Conservation (phyloP, 208 protist species). For the Strigomonas galati region DNA sequence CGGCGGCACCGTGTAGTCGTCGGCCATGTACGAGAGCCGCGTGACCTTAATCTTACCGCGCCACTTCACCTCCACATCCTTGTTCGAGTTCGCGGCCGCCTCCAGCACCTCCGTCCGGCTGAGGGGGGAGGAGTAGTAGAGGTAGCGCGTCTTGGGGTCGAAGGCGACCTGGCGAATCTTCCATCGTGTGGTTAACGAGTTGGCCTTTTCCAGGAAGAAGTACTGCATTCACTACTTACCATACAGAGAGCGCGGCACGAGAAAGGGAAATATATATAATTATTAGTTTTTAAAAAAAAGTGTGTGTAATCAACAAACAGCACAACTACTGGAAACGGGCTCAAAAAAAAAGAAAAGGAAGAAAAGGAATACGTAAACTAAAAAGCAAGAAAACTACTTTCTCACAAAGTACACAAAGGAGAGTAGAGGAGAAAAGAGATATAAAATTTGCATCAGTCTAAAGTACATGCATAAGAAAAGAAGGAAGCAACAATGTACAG, state of each 20-base stretch:
- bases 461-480: not conserved
- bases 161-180: constrained; percentile 48
- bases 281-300: not conserved
- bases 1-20: constrained; percentile 35
- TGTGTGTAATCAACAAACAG: not conserved
- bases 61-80: constrained; percentile 30
- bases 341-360: no score
- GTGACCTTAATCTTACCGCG: constrained; percentile 40
- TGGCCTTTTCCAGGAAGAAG: constrained; percentile 42
- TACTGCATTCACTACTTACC: constrained; percentile 28
- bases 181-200: constrained; percentile 32
- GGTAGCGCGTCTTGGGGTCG: constrained; percentile 40
- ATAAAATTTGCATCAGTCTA: not conserved
- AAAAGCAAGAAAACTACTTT: no score
- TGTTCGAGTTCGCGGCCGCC: constrained; percentile 11
- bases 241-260: no score
- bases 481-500: not conserved
- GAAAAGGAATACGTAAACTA: not conserved
- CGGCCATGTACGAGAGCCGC: constrained; percentile 29
- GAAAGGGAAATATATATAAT: not conserved
- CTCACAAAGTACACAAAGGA: not conserved
- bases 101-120: constrained; percentile 21
- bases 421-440: not conserved
- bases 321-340: no score
- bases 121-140: constrained; percentile 43